Evolutionary conservation across 352 stramenopile genomes (phyloP).

Genomic region (Phytopythium sindhum): DNA sequence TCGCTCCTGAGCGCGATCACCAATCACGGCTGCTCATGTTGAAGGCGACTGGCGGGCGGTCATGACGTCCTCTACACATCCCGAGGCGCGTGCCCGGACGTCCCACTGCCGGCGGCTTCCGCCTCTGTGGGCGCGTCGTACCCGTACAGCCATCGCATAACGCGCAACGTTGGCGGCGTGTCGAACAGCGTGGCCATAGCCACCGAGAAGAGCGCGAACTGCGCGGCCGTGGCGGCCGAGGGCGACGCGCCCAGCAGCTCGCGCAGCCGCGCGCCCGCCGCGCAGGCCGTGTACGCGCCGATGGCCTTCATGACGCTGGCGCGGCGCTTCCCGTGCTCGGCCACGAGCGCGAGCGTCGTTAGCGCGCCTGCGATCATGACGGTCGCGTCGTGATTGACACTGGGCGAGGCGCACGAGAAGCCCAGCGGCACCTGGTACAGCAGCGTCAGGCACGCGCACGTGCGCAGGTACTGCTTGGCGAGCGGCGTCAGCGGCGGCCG

Average conservation of each 20-base stretch:
- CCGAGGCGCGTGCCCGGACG: not conserved
- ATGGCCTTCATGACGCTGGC: conserved; percentile 55
- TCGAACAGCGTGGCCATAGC: conserved; percentile 47
- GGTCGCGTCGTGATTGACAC: conserved; percentile 24
- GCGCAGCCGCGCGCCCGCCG: conserved; percentile 25
- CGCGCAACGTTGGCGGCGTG: conserved; percentile 30
- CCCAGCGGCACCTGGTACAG: conserved; percentile 54
- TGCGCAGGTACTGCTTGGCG: conserved; percentile 49
- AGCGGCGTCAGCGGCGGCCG: conserved; percentile 34
- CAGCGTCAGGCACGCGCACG: conserved; percentile 53
- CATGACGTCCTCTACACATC: not conserved
- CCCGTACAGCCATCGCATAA: conserved; percentile 60
- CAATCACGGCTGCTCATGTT: not conserved
- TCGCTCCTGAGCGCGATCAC: no score
- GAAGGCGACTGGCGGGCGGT: not conserved
- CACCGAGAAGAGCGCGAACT: conserved; percentile 37
- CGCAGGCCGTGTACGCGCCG: conserved; percentile 45
- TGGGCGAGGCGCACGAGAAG: conserved; percentile 44
- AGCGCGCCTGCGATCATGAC: conserved; percentile 37
- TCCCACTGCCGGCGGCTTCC: not conserved
- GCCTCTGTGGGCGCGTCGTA: conserved; percentile 12
- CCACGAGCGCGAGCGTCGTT: conserved; percentile 39
- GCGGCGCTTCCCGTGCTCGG: conserved; percentile 51
- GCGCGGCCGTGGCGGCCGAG: conserved; percentile 18
- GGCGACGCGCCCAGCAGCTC: conserved; percentile 15